phyloP scores from a whole-genome alignment of 768 basidiomycete genomes.

The Tylopilus sp. region DNA sequence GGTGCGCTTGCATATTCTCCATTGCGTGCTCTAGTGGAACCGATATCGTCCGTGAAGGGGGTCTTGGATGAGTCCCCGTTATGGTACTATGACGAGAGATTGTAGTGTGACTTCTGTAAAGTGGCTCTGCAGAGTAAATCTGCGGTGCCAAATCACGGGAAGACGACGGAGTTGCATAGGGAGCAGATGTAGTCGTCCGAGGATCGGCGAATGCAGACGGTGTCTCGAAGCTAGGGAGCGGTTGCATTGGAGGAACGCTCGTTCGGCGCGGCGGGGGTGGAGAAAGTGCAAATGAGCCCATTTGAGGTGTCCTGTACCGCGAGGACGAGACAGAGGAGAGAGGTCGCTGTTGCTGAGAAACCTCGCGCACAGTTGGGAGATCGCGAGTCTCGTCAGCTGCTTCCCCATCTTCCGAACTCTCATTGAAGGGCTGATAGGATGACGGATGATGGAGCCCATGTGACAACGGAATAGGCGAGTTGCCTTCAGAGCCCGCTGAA shows the following conservation, averaged over 20 bases:
- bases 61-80: conserved; percentile 36
- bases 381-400: conserved; percentile 48
- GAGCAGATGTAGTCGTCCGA: conserved; percentile 33
- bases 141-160: conserved; percentile 39
- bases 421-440: conserved; percentile 21
- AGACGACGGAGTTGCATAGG: conserved; percentile 38
- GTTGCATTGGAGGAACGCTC: conserved; percentile 62
- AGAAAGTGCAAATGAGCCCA: conserved; percentile 57
- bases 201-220: conserved; percentile 67
- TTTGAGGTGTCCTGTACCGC: conserved; percentile 75
- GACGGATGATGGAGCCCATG: conserved; percentile 12
- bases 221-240: conserved; percentile 66
- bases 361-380: conserved; percentile 38
- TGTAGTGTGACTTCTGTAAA: conserved; percentile 35
- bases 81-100: conserved; percentile 33
- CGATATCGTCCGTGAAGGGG: conserved; percentile 38
- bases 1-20: conserved; percentile 75
- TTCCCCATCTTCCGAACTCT: conserved; percentile 44
- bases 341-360: conserved; percentile 47
- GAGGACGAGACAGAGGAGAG: conserved; percentile 68
- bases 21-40: conserved; percentile 64
- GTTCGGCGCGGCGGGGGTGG: conserved; percentile 44
- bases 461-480: conserved; percentile 20
- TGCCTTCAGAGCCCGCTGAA: conserved; percentile 52
- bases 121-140: conserved; percentile 34